These are phyloP conservation scores for Pythium volutum DNA, from an alignment of 352 stramenopile species.

Conservation along the genomic window DNA sequence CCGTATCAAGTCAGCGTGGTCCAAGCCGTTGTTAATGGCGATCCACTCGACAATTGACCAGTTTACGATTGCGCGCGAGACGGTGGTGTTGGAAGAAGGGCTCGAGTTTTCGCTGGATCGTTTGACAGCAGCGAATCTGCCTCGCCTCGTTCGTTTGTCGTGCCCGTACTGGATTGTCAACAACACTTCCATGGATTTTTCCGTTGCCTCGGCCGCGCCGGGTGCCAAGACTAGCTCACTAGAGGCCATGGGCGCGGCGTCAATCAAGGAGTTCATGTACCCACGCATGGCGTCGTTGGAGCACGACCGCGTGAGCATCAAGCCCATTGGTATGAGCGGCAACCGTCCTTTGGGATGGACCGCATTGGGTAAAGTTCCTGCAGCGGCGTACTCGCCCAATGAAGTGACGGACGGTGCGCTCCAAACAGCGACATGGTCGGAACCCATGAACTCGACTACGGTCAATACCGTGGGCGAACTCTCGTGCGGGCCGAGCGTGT, in stretches of 20 bases:
- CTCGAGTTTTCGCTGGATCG: conserved; percentile 74
- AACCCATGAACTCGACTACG: conserved; percentile 80
- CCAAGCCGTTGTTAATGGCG: conserved; percentile 82
- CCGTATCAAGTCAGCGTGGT: conserved; percentile 46
- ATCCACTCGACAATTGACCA: conserved; percentile 69
- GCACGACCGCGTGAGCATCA: conserved; percentile 69
- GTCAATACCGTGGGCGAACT: conserved; percentile 85
- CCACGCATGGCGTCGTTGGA: conserved; percentile 58
- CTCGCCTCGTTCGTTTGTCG: conserved; percentile 78
- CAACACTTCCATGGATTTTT: conserved; percentile 72
- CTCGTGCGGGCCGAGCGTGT: conserved; percentile 67
- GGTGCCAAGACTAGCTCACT: conserved; percentile 51
- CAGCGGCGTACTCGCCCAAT: conserved; percentile 43
- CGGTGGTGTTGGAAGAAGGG: conserved; percentile 43
- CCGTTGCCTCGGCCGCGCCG: conserved; percentile 48
- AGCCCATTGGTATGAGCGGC: conserved; percentile 45
- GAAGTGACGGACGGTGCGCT: conserved; percentile 58
- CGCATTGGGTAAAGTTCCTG: conserved; percentile 48
- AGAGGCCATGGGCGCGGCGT: conserved; percentile 36
- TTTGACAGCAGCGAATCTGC: conserved; percentile 57
- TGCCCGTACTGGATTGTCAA: conserved; percentile 86
- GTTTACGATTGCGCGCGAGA: conserved; percentile 69
- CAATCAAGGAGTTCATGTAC: conserved; percentile 42
- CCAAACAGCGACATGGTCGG: conserved; percentile 68
- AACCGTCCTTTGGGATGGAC: conserved; percentile 58